These are phyloP conservation scores for Eimeria zaria DNA, from an alignment of 169 alveolate genomes.

Conservation along the genomic window DNA sequence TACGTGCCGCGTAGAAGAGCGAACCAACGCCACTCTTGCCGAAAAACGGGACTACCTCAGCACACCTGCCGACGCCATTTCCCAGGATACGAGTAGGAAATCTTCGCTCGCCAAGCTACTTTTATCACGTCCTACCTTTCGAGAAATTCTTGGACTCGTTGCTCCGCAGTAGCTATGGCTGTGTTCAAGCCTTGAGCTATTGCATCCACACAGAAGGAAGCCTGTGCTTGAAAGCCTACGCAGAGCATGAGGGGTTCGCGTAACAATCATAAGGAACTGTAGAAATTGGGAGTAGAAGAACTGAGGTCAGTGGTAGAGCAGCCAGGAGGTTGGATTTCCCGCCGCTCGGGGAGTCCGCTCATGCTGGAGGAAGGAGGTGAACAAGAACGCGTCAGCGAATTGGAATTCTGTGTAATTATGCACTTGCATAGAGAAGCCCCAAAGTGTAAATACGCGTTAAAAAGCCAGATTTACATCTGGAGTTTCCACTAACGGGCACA, in stretches of 20 bases:
- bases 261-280: not conserved
- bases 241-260: not conserved
- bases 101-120: slow-evolving; percentile 19
- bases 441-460: not conserved
- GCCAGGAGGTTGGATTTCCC: not conserved
- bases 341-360: not conserved
- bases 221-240: not conserved
- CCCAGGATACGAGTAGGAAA: not conserved
- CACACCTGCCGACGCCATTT: not conserved
- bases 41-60: not conserved
- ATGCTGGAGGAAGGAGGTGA: not conserved
- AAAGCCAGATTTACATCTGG: not conserved
- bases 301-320: not conserved
- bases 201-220: not conserved
- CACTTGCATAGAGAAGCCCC: not conserved
- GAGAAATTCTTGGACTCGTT: slow-evolving; percentile 2
- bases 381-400: not conserved
- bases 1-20: not conserved
- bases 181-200: not conserved
- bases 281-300: not conserved
- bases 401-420: not conserved
- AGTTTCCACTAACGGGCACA: too few relatives aligned
- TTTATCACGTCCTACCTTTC: slow-evolving; percentile 38
- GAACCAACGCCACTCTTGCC: not conserved
- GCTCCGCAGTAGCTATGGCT: slow-evolving; percentile 3